Percentiles rank a stretch among this genome's conserved stretches.
Conservation (phyloP, 805 yeast species). For the Candida railenensis region DNA sequence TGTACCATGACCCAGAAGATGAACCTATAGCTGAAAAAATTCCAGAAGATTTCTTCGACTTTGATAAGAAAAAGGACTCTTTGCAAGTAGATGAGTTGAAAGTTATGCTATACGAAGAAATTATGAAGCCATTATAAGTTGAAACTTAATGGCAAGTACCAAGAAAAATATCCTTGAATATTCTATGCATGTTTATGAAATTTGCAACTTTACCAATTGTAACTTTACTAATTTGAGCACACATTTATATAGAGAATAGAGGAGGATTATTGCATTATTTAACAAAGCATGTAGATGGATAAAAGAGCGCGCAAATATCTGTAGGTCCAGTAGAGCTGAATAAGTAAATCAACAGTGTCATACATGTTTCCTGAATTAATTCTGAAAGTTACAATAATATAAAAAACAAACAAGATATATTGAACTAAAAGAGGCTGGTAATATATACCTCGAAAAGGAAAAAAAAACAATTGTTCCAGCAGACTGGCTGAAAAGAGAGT, state of each 20-base stretch:
- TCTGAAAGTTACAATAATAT: too few species aligned
- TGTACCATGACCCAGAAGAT: slow-evolving; percentile 94
- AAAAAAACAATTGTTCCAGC: too few species aligned
- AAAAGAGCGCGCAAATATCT: too few species aligned
- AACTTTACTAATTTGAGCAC: not conserved
- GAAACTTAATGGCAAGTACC: not conserved
- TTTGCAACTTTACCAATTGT: not conserved
- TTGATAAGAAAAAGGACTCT: slow-evolving; percentile 81
- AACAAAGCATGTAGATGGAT: not conserved
- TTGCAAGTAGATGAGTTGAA: slow-evolving; percentile 75
- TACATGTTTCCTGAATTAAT: too few species aligned
- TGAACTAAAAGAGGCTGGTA: too few species aligned
- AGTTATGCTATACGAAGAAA: slow-evolving; percentile 74
- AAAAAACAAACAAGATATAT: too few species aligned
- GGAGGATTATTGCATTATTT: not conserved
- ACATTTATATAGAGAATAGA: not conserved
- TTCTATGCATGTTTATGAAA: not conserved
- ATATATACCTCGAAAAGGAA: too few species aligned
- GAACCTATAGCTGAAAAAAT: slow-evolving; percentile 86
- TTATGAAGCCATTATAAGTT: slow-evolving; percentile 44
- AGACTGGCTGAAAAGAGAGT: too few species aligned
- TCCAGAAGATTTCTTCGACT: slow-evolving; percentile 84
- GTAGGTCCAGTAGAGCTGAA: too few species aligned
- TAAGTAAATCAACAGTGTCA: too few species aligned
- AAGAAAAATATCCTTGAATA: not conserved